Percentiles rank a stretch among this genome's conserved stretches.
phyloP scores from a whole-genome alignment of 768 basidiomycete genomes.

The Pleurotus pulmonarius region DNA sequence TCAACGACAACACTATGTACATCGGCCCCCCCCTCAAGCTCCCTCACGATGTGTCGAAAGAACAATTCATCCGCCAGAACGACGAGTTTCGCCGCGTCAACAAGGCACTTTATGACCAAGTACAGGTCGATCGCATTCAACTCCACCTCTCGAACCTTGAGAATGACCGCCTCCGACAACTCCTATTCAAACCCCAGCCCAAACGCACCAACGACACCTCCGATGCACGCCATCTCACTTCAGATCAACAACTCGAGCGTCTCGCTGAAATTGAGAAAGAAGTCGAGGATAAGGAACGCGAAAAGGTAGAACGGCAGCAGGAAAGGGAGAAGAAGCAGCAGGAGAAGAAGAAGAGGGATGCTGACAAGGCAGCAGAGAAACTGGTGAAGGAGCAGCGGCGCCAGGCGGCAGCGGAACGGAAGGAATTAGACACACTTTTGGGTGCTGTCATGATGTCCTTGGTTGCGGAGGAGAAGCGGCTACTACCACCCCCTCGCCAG shows the following conservation, averaged over 20 bases:
- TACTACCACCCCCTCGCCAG: background rate
- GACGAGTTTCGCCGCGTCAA: background rate
- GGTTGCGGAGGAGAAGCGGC: background rate
- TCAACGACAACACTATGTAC: background rate
- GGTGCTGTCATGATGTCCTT: background rate
- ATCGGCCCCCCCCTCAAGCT: background rate
- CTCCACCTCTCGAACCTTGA: background rate
- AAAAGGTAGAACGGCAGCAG: background rate
- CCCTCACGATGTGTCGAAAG: background rate
- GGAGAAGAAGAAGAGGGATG: background rate
- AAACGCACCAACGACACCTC: background rate
- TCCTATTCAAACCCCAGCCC: background rate
- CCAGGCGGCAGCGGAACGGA: background rate
- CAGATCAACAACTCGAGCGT: background rate
- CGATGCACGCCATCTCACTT: background rate
- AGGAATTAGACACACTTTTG: background rate
- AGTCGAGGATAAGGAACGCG: background rate
- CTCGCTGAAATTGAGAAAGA: background rate
- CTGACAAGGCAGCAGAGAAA: background rate
- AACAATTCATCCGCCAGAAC: background rate
- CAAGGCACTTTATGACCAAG: background rate
- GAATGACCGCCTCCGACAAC: background rate
- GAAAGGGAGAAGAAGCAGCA: background rate
- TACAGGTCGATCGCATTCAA: background rate
- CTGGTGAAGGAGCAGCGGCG: background rate